These are phyloP conservation scores for Aureobasidium sp. DNA, from an alignment of 2,329 filamentous ascomycete species.

Conservation along the genomic window DNA sequence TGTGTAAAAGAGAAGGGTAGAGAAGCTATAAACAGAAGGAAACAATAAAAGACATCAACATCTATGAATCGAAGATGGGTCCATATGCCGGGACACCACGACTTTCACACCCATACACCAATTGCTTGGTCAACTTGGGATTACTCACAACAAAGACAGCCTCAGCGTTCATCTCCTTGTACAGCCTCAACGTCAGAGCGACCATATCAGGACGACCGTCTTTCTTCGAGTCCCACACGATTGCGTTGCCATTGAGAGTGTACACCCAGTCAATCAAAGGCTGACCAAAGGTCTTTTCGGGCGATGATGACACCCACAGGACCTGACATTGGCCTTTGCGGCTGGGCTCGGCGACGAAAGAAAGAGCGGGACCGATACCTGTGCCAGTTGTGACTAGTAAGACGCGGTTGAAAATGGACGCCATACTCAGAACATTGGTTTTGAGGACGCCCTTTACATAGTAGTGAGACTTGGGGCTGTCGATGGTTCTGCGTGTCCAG, in stretches of 20 bases:
- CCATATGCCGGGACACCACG: conserved; percentile 60
- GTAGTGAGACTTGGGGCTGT: conserved; percentile 50
- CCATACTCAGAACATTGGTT: conserved; percentile 59
- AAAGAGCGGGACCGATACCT: conserved; percentile 61
- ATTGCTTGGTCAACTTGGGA: conserved; percentile 55
- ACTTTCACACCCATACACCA: conserved; percentile 61
- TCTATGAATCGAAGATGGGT: conserved; percentile 62
- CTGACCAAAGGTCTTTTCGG: conserved; percentile 24
- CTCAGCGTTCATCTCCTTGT: conserved; percentile 44
- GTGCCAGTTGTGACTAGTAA: conserved; percentile 64
- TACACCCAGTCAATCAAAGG: conserved; percentile 31
- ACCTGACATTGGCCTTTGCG: conserved; percentile 50
- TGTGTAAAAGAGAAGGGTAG: neutral
- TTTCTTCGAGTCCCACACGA: conserved; percentile 51
- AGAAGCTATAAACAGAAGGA: neutral
- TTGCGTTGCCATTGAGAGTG: conserved; percentile 44
- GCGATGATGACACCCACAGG: conserved; percentile 58
- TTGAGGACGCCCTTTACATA: conserved; percentile 62
- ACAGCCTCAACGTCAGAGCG: conserved; percentile 45
- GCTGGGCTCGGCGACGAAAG: conserved; percentile 45
- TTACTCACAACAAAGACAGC: conserved; percentile 69
- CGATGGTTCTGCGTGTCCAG: conserved; percentile 60
- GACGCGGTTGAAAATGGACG: conserved; percentile 55
- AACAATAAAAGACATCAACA: neutral
- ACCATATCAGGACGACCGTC: conserved; percentile 55